A percentile compares a stretch with the other conserved stretches of the same genome.
These are phyloP conservation scores for Neurospora sp. DNA, from an alignment of 495 filamentous ascomycete genomes.

Conservation along the genomic window DNA sequence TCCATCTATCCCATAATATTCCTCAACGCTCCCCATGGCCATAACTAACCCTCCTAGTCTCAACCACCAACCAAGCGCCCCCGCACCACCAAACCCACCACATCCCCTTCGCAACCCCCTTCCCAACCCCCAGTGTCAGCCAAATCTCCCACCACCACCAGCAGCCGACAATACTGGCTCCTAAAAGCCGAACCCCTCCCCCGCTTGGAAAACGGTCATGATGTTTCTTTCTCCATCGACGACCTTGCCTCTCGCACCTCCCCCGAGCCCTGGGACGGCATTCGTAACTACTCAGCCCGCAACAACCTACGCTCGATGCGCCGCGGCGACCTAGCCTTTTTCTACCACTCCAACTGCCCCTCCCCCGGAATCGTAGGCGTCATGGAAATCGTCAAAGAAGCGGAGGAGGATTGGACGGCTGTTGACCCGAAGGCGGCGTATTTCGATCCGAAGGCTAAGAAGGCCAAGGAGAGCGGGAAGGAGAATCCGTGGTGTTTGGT, in stretches of 20 bases:
- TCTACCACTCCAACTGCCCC: constrained; percentile 96
- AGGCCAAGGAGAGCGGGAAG: constrained; percentile 41
- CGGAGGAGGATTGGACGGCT: constrained; percentile 70
- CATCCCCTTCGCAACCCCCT: neutral
- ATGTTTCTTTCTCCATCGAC: constrained; percentile 92
- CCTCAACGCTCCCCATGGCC: neutral
- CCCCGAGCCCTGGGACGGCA: constrained; percentile 83
- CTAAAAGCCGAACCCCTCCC: constrained; percentile 93
- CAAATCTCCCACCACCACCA: neutral
- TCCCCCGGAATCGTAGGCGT: constrained; percentile 82
- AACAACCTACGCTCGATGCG: constrained; percentile 90
- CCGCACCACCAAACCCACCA: constrained; percentile 1
- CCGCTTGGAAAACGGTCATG: constrained; percentile 71
- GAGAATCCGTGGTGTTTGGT: constrained; percentile 68
- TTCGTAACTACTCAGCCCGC: constrained; percentile 48
- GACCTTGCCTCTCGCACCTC: constrained; percentile 68
- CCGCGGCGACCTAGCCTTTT: constrained; percentile 84
- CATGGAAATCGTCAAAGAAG: constrained; percentile 84
- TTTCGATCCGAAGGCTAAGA: constrained; percentile 61
- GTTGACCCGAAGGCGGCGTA: constrained; percentile 72
- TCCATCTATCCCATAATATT: neutral
- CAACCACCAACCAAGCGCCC: constrained; percentile 1
- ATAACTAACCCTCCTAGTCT: neutral
- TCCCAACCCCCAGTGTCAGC: too few relatives aligned
- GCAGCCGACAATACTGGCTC: constrained; percentile 59